Conservation (phyloP, 2,329 filamentous ascomycete species). For the Stagonosporopsis tanaceti region DNA sequence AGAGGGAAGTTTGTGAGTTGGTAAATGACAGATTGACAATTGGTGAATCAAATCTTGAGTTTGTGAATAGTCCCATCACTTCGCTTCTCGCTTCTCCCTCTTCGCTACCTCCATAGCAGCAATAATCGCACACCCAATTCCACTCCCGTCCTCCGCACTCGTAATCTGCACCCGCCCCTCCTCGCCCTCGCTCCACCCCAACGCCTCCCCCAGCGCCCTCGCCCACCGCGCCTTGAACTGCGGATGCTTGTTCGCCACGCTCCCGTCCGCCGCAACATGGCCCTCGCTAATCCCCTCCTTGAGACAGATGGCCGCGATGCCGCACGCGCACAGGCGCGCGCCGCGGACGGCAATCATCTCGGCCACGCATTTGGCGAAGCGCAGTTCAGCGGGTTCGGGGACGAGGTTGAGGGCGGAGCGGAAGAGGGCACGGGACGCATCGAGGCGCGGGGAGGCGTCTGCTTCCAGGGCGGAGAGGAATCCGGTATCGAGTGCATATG, state of each 20-base stretch:
- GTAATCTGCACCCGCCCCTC: constrained; percentile 50
- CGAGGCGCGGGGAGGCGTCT: constrained; percentile 34
- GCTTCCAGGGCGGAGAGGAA: constrained; percentile 91
- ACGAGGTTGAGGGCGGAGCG: constrained; percentile 31
- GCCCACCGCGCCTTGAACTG: constrained; percentile 53
- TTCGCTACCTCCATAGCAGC: constrained; percentile 41
- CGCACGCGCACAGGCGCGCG: constrained; percentile 49
- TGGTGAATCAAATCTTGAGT: neutral
- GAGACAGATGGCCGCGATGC: constrained; percentile 49
- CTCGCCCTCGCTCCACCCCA: constrained; percentile 41
- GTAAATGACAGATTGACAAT: neutral
- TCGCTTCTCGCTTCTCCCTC: constrained; percentile 10
- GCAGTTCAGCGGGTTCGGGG: constrained; percentile 34
- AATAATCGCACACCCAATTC: constrained; percentile 51
- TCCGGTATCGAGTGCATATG: constrained; percentile 86
- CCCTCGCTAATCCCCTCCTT: constrained; percentile 43
- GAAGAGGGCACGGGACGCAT: constrained; percentile 32
- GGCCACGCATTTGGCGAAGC: constrained; percentile 34
- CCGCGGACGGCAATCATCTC: constrained; percentile 46
- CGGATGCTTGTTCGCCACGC: constrained; percentile 53
- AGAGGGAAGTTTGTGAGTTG: neutral
- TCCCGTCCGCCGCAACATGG: constrained; percentile 51
- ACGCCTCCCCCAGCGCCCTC: constrained; percentile 50
- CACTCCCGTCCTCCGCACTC: constrained; percentile 52
- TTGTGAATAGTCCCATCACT: neutral